These are phyloP conservation scores for Sordaria brevicollis DNA, from an alignment of 495 filamentous ascomycete genomes.

Conservation along the genomic window DNA sequence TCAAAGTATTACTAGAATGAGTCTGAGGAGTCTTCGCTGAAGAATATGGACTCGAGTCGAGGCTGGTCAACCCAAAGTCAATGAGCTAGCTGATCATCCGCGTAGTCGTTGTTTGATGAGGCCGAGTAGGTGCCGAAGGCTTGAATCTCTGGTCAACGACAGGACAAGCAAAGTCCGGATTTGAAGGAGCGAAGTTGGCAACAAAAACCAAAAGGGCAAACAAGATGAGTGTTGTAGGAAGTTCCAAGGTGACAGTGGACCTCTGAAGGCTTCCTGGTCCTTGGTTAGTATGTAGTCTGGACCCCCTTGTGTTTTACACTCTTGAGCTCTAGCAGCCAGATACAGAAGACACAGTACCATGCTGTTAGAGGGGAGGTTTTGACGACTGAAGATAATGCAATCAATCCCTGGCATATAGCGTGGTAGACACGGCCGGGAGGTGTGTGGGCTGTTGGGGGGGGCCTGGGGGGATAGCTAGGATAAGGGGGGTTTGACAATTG, in stretches of 20 bases:
- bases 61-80: not conserved
- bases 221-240: not conserved
- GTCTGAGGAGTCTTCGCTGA: not conserved
- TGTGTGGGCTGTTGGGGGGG: no score
- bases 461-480: not conserved
- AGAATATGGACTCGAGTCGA: not conserved
- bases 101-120: not conserved
- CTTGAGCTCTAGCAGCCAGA: not conserved
- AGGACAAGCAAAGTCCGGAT: not conserved
- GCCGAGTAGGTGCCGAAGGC: not conserved
- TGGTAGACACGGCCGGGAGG: not conserved
- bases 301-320: not conserved
- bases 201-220: not conserved
- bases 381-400: not conserved
- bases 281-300: not conserved
- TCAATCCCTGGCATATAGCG: not conserved
- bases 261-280: not conserved
- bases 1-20: not conserved
- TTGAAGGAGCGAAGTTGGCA: not conserved
- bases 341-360: not conserved
- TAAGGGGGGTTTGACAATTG: not conserved
- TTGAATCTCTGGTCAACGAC: not conserved
- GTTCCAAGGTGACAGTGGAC: not conserved
- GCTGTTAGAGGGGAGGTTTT: not conserved
- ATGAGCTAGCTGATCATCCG: not conserved